These are phyloP conservation scores for Pugionium dolabratum DNA, from an alignment of 345 rosid species.

Conservation along the genomic window DNA sequence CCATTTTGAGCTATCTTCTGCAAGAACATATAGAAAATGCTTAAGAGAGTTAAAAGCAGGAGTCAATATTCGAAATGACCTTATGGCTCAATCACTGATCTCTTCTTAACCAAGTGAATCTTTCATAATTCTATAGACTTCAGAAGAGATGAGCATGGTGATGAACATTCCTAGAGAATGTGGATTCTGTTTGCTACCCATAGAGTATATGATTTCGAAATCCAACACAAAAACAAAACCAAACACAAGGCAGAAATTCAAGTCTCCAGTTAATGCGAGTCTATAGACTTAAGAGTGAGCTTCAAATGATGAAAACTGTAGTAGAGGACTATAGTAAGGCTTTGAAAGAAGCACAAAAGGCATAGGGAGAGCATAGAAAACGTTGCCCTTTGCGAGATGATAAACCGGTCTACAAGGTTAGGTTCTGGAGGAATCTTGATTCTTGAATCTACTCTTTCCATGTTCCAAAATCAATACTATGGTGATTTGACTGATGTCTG, in stretches of 20 bases:
- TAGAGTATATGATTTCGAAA: no score
- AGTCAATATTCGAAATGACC: not conserved
- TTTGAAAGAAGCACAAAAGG: slow-evolving; percentile 60
- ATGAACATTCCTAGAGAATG: no score
- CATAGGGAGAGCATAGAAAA: slow-evolving; percentile 67
- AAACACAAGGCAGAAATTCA: no score
- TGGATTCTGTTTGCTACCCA: no score
- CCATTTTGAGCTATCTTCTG: not conserved
- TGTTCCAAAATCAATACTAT: no score
- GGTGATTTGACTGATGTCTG: slow-evolving; percentile 57
- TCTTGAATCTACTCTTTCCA: no score
- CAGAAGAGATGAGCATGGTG: no score
- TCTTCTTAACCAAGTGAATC: no score
- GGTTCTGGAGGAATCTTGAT: slow-evolving; percentile 47
- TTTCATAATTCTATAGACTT: no score
- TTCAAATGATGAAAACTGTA: slow-evolving; percentile 65
- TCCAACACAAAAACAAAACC: no score
- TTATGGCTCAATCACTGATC: no score
- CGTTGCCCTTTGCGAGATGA: slow-evolving; percentile 54
- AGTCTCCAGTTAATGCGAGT: not conserved
- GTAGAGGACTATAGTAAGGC: slow-evolving; percentile 76
- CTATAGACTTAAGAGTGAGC: slow-evolving; percentile 71
- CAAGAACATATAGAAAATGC: not conserved
- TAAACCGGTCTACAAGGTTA: slow-evolving; percentile 66
- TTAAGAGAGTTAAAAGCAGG: not conserved